Conservation (phyloP, 108 stramenopile genomes). For the Cyclotella kingstonii region DNA sequence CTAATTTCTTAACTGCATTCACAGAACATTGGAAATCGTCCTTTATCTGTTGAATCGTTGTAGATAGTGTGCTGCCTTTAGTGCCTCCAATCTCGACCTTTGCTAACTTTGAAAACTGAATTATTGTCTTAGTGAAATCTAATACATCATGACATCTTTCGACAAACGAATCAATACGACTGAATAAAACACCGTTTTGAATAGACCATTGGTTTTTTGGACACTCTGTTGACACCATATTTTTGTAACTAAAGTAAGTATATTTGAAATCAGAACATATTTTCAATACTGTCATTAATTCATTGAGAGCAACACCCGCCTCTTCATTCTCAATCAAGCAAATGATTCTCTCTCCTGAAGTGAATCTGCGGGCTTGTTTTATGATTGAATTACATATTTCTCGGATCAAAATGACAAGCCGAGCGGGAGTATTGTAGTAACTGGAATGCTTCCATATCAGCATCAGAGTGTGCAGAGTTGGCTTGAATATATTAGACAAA, state of each 20-base stretch:
- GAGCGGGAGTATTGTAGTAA: constrained; percentile 88
- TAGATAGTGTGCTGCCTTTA: constrained; percentile 84
- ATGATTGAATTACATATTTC: constrained; percentile 90
- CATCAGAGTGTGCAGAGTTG: constrained; percentile 82
- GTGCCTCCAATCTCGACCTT: constrained; percentile 89
- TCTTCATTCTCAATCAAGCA: constrained; percentile 81
- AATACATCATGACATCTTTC: constrained; percentile 89
- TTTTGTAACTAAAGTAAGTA: constrained; percentile 81
- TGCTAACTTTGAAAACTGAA: constrained; percentile 84
- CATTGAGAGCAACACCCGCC: constrained; percentile 64
- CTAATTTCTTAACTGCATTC: constrained; percentile 70
- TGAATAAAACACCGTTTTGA: constrained; percentile 89
- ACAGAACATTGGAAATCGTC: constrained; percentile 77
- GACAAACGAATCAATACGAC: constrained; percentile 85
- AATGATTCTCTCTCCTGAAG: constrained; percentile 85
- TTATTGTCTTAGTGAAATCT: constrained; percentile 84
- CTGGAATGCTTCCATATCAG: constrained; percentile 92
- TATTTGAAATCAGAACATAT: constrained; percentile 84
- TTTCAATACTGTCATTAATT: constrained; percentile 51
- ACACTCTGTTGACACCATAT: constrained; percentile 75
- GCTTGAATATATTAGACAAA: constrained; percentile 73
- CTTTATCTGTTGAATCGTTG: constrained; percentile 78
- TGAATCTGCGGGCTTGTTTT: constrained; percentile 75
- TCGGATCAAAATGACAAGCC: constrained; percentile 84
- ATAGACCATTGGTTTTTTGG: constrained; percentile 78